Evolutionary conservation across 768 basidiomycete species (phyloP), one percentile per base, ranked within the genome.

Genomic region (Leccinum obscurum): DNA sequence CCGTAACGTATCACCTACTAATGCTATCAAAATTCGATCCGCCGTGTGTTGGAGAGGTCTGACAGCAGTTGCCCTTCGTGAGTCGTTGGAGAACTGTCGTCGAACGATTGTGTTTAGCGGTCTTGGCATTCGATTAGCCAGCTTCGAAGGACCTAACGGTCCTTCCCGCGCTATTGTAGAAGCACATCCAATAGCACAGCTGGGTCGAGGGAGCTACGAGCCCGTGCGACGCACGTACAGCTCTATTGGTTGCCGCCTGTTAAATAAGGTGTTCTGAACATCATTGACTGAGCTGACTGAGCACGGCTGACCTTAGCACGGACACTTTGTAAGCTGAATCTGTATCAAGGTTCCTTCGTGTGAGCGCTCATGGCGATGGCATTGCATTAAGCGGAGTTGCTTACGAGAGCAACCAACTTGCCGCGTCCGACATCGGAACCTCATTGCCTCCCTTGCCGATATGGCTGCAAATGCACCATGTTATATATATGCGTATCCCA

Each of bases 281-380:
- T 39, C 15, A 8, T 17, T 8, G 15, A 7, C 2, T 15, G 49
- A 51, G 17, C 9, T 54, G 53, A 54, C 53, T 39, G 53, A n/a
- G 35, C 13, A 28, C 3, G 5, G n/a, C 59, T 61, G 44, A 46
- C 44, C 44, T 20, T 11, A 9, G 5, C 34, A 13, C 34, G 1
- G 34, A 13, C 34, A n/a, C 20, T 46, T 60, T 61, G 39, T 60
- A 60, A 60, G 61, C 39, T 28, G 30, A 44, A 15, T 17, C n/a
- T 6, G 10, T n/a, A 20, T n/a, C 28, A 17, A 26, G 28, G 28
- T 1, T 39, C 15, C 56, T 17, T 35, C n/a, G 8, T 4, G 13
- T 32, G 15, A 2, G 24, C 17, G 17, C 20, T 14, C 30, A 13
- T 34, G 11, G 34, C 34, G 13, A 34, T 34, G 34, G 34, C 13